Percentiles rank a stretch among this genome's conserved stretches.
phyloP scores from a whole-genome alignment of 2,329 filamentous ascomycete species.

The Bipolaris cookei region DNA sequence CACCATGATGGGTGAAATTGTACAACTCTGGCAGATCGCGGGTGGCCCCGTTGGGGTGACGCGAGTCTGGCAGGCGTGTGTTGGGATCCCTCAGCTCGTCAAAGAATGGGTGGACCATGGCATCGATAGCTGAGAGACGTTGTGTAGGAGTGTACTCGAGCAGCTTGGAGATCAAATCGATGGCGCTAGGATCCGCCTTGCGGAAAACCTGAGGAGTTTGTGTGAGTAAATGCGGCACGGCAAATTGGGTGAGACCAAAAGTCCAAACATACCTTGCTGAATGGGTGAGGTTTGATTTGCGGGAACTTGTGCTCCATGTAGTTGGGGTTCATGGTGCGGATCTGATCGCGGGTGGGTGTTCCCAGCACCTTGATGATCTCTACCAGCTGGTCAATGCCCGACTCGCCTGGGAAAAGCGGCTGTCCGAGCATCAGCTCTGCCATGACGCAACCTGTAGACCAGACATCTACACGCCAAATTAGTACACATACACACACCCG shows the following conservation, averaged over 20 bases:
- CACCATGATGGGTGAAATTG: constrained; percentile 93
- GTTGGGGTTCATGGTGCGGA: constrained; percentile 99
- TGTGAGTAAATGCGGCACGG: constrained; percentile 6
- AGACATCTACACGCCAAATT: constrained; percentile 73
- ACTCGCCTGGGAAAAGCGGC: constrained; percentile 96
- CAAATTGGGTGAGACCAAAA: not conserved
- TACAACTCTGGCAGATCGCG: constrained; percentile 88
- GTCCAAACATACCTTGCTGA: constrained; percentile 75
- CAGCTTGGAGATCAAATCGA: constrained; percentile 91
- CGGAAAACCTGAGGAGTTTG: constrained; percentile 74
- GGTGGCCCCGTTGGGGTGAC: constrained; percentile 79
- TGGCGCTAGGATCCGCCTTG: constrained; percentile 89
- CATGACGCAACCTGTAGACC: constrained; percentile 99
- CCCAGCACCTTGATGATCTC: constrained; percentile 99
- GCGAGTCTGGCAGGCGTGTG: constrained; percentile 91
- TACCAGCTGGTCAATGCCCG: constrained; percentile 96
- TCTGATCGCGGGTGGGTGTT: constrained; percentile 95
- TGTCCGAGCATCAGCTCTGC: constrained; percentile 98
- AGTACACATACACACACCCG: constrained; percentile 16
- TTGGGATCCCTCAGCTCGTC: constrained; percentile 92
- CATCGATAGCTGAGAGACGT: constrained; percentile 88
- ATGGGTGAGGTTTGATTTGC: constrained; percentile 98
- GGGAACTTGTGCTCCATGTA: constrained; percentile 99
- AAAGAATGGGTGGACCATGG: constrained; percentile 98
- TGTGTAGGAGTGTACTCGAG: constrained; percentile 98